Conservation (phyloP, 208 protist genomes). For the Leishmania amazonensis region DNA sequence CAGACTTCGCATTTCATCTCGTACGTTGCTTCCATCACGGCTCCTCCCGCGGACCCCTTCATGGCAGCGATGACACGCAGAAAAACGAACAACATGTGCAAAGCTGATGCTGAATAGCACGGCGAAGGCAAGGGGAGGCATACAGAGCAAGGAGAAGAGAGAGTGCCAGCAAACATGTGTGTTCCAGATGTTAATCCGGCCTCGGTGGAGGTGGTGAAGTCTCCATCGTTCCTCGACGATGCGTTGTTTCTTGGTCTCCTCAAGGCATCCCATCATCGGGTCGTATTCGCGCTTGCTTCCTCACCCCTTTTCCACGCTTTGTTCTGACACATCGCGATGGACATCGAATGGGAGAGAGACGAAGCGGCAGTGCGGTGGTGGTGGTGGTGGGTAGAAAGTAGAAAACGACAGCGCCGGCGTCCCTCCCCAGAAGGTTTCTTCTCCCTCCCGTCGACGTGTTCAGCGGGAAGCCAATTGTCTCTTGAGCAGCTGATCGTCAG, state of each 20-base stretch:
- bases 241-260: not conserved
- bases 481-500: not conserved
- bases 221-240: not conserved
- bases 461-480: not conserved
- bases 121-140: not conserved
- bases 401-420: not conserved
- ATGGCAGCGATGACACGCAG: not conserved
- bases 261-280: not conserved
- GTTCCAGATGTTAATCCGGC: not conserved
- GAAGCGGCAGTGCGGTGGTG: not conserved
- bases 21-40: not conserved
- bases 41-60: not conserved
- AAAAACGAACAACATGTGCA: not conserved
- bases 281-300: not conserved
- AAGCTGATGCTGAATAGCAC: not conserved
- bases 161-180: not conserved
- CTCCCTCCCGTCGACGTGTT: not conserved
- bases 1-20: not conserved
- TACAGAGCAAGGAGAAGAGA: not conserved
- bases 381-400: not conserved
- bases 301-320: not conserved
- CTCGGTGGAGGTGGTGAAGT: not conserved
- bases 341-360: not conserved
- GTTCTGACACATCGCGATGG: not conserved
- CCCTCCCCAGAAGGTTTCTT: not conserved